Evolutionary conservation across 2,329 filamentous ascomycete genomes (phyloP), one percentile per base, ranked within the genome.

Genomic region (Xylariales sp.): DNA sequence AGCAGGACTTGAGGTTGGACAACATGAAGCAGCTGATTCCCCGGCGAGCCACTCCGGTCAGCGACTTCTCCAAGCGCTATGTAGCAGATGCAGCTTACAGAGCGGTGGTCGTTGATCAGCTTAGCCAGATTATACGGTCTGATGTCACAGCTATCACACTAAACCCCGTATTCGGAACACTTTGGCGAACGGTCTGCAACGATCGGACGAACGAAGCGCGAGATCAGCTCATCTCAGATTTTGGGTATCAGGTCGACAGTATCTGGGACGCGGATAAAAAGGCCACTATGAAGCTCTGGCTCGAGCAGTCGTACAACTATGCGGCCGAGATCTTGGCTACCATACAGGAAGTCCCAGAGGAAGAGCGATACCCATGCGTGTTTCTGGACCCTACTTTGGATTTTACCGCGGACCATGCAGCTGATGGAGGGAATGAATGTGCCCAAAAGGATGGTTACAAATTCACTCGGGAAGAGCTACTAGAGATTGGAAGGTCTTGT

Each of bases 401-500:
- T 14, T 69, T 70, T 38, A 37, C 45, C 1, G 14, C 36, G n/a
- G 14, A 46, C 4, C 33, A 28, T 1, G 24, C 11, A 10, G 40
- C 45, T 4, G 24, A 45, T 6, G 40, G 41, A 4, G 38, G 46
- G 4, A 40, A 40, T 5, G 50, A 54, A 2, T 42, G 45, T 2
- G 43, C 46, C 6, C 38, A 46, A 5, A 40, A 61, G 15, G 57
- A 59, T 6, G 41, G 55, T 4, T n/a, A n/a, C n/a, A n/a, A n/a
- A n/a, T 66, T 74, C 40, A 63, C 63, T 2, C 61, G 69, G 10
- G 59, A 56, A 1, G 70, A 75, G 34, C 59, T 75, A 10, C 56
- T 75, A 2, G 71, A 75, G 39, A 72, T 76, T 41, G 67, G 68
- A 6, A 59, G 70, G 11, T 74, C 70, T 1, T 76, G 72, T 47